Evolutionary conservation across 371 early-diverging fungal species (phyloP).

Genomic region (Nosema granulosis): DNA sequence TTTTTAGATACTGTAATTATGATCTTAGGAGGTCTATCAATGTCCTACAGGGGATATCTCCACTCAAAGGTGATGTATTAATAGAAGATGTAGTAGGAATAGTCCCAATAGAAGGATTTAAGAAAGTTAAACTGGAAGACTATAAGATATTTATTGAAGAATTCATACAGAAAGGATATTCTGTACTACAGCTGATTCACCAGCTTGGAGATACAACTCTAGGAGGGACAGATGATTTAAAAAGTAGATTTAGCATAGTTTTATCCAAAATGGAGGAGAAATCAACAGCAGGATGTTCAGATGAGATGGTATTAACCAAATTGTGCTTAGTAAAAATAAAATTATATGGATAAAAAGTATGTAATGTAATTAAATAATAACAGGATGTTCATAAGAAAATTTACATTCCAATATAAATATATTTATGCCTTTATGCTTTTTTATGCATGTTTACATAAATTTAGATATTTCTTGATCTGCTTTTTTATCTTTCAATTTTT

Average conservation of each 20-base stretch:
- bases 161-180: slow-evolving; percentile 56
- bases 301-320: slow-evolving; percentile 50
- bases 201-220: slow-evolving; percentile 39
- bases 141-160: slow-evolving; percentile 32
- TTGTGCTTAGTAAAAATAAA: slow-evolving; percentile 42
- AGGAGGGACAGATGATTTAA: slow-evolving; percentile 28
- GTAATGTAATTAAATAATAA: no score
- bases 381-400: not conserved
- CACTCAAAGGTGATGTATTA: slow-evolving; percentile 15
- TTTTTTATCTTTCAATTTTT: not conserved
- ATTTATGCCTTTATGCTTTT: no score
- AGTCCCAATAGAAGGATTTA: slow-evolving; percentile 57
- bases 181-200: slow-evolving; percentile 53
- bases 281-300: slow-evolving; percentile 50
- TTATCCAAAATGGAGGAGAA: slow-evolving; percentile 43
- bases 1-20: slow-evolving; percentile 50
- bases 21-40: slow-evolving; percentile 64
- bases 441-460: no score
- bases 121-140: slow-evolving; percentile 25
- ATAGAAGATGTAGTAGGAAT: slow-evolving; percentile 60
- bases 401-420: no score
- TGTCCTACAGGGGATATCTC: slow-evolving; percentile 63
- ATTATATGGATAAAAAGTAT: no score
- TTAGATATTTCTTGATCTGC: not conserved
- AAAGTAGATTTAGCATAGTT: slow-evolving; percentile 20